These are phyloP conservation scores for Coniophora puteana DNA, from an alignment of 1,284 basidiomycete genomes.

Conservation along the genomic window DNA sequence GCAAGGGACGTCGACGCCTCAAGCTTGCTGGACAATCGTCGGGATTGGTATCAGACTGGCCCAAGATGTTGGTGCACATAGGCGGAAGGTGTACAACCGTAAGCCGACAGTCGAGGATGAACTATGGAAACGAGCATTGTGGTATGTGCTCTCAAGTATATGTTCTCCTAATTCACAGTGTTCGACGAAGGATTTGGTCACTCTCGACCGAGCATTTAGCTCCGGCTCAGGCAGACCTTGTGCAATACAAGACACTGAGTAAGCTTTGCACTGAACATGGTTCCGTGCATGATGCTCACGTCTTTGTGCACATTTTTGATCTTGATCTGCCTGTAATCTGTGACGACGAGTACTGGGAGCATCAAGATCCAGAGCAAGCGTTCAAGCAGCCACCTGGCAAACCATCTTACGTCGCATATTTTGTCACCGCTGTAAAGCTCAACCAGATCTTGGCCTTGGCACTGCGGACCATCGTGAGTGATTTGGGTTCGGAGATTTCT, in stretches of 20 bases:
- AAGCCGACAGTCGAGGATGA: conserved; percentile 53
- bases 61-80: conserved; percentile 66
- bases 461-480: conserved; percentile 58
- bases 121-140: conserved; percentile 77
- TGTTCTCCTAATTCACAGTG: conserved; percentile 34
- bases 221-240: conserved; percentile 76
- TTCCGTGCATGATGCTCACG: not conserved
- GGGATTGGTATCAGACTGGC: conserved; percentile 70
- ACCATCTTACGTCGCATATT: conserved; percentile 51
- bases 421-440: conserved; percentile 57
- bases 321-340: conserved; percentile 68
- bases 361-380: conserved; percentile 44
- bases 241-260: conserved; percentile 86
- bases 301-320: conserved; percentile 59
- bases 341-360: conserved; percentile 76
- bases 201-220: conserved; percentile 63
- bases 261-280: conserved; percentile 18
- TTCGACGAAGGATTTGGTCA: conserved; percentile 55
- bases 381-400: conserved; percentile 58
- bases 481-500: not conserved
- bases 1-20: conserved; percentile 61
- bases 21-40: conserved; percentile 69
- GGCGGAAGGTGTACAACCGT: conserved; percentile 39
- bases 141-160: conserved; percentile 52
- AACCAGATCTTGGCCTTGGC: conserved; percentile 64